Conservation (phyloP, 352 stramenopile genomes). For the Globisporangium perplexum region DNA sequence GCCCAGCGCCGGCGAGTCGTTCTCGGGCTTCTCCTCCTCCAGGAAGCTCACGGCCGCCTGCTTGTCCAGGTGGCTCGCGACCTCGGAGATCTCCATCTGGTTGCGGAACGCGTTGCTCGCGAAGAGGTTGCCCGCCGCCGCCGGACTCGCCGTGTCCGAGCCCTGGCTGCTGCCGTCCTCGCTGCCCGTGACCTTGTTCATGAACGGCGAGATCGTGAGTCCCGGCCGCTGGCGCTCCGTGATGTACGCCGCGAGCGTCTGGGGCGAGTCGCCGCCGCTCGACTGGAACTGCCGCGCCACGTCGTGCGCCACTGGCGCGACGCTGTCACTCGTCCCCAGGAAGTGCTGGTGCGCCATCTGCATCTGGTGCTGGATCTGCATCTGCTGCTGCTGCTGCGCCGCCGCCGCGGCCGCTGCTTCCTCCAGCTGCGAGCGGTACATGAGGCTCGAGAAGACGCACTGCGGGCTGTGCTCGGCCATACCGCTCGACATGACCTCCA, state of each 20-base stretch:
- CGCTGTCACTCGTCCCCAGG: slow-evolving; percentile 11
- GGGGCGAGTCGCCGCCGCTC: slow-evolving; percentile 18
- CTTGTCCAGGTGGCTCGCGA: slow-evolving; percentile 6
- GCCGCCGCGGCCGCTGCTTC: slow-evolving; percentile 17
- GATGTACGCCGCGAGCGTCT: slow-evolving; percentile 27
- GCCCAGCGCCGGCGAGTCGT: slow-evolving; percentile 10
- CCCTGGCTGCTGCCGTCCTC: slow-evolving; percentile 5
- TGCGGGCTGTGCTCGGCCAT: slow-evolving; percentile 48
- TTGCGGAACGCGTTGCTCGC: slow-evolving; percentile 66
- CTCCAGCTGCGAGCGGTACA: slow-evolving; percentile 58
- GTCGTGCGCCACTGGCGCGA: slow-evolving; percentile 1
- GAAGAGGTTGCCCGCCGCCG: slow-evolving; percentile 48
- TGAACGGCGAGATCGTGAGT: slow-evolving; percentile 66
- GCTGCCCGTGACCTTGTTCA: slow-evolving; percentile 53
- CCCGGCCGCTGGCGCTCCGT: slow-evolving; percentile 33
- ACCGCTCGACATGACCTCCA: slow-evolving; percentile 63
- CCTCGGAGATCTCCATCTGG: slow-evolving; percentile 53
- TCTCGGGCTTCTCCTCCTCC: slow-evolving; percentile 22
- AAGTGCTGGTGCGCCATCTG: slow-evolving; percentile 34
- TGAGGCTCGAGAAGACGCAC: slow-evolving; percentile 40
- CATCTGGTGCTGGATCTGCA: slow-evolving; percentile 26
- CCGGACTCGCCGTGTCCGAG: slow-evolving; percentile 9
- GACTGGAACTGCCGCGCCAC: slow-evolving; percentile 5
- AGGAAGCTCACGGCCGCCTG: slow-evolving; percentile 22
- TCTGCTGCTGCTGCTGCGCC: slow-evolving; percentile 20